phyloP scores from a whole-genome alignment of 73 alveolate genomes.

The Tetrahymena thermophila region DNA sequence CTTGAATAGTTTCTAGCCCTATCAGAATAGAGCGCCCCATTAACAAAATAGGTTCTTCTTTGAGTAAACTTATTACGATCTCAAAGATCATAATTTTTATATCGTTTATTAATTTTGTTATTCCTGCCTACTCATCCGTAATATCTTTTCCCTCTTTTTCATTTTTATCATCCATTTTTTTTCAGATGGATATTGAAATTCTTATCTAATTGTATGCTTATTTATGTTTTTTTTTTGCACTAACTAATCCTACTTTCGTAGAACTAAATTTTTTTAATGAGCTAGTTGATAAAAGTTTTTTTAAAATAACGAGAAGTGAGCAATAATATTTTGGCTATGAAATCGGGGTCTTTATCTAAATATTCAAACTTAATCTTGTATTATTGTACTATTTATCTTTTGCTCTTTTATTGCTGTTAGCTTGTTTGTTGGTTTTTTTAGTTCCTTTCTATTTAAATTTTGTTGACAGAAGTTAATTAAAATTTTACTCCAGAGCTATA shows the following conservation, averaged over 20 bases:
- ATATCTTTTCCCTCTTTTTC: not conserved
- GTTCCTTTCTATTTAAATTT: not conserved
- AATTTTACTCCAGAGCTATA: not conserved
- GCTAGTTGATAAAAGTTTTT: not conserved
- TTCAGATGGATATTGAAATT: not conserved
- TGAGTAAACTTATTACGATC: not conserved
- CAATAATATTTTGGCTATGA: too few species aligned
- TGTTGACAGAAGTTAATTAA: not conserved
- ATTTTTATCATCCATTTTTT: not conserved
- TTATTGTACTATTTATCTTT: too few species aligned
- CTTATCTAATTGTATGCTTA: not conserved
- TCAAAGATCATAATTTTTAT: not conserved
- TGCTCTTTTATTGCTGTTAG: not conserved
- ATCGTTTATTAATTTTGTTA: not conserved
- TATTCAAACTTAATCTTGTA: too few species aligned
- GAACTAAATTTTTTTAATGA: not conserved
- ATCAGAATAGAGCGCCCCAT: not conserved
- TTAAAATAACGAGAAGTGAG: too few species aligned
- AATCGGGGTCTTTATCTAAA: too few species aligned
- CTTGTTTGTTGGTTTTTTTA: not conserved
- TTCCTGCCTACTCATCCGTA: not conserved
- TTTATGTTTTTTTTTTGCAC: too few species aligned
- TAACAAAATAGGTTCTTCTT: not conserved
- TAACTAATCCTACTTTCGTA: not conserved
- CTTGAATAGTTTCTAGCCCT: not conserved